Evolutionary conservation across 2,329 filamentous ascomycete genomes (phyloP), one percentile per base, ranked within the genome.

Genomic region (Onygenales sp.): DNA sequence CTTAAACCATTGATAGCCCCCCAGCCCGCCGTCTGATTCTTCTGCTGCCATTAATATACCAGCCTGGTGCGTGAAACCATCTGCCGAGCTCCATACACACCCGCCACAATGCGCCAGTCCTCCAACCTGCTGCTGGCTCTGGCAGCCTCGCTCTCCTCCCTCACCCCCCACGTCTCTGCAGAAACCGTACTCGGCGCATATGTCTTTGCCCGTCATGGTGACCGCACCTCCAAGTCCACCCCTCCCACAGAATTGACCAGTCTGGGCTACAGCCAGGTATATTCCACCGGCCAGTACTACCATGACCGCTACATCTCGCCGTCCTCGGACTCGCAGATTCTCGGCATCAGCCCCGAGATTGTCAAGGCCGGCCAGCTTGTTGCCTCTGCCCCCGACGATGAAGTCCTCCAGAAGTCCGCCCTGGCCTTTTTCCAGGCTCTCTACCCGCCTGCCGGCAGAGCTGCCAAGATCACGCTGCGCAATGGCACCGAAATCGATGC

Each of bases 121-220:
- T 48, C 9, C 45, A 48, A 48, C 45, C 33, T 17, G 2, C 9
- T 55, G 36, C 7, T 55, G 49, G 35, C 38, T 7, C 31, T 50
- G 11, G 41, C 61, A 38, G 61, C 62, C 27, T 50, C 60, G 36
- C 55, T 64, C 32, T 43, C 62, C 43, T 57, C 62, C 3, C 42
- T 67, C 43, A 39, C 53, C 33, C 56, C 52, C 8, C 17, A 38
- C n/a, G 59, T 58, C 13, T 60, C 65, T 7, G 70, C 69, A 17
- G 87, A 94, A 73, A 87, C 84, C 0, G 77, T 93, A 32, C 77
- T 95, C 13, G 90, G 89, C 51, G 83, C 85, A 45, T 93, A 91
- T 70, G 83, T 95, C 70, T 95, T 94, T 76, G 83, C 89, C 61
- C 86, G 91, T 45, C 91, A 96, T 73, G 91, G 91, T 54, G 91